These are phyloP conservation scores for Pythium brachiatum DNA, from an alignment of 352 stramenopile genomes.

Conservation along the genomic window DNA sequence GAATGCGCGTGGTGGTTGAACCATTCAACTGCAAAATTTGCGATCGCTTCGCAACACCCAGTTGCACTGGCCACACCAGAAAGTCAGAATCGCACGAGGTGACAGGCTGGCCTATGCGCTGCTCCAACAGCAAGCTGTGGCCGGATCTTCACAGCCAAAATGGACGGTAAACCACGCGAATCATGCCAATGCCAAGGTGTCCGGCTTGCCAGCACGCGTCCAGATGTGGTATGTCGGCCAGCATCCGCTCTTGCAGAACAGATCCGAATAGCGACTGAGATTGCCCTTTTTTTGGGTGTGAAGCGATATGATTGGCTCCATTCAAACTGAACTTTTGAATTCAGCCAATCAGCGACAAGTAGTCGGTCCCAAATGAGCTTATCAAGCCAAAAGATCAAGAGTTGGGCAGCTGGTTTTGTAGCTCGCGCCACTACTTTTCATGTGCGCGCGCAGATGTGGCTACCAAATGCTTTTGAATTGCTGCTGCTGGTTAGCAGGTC, in stretches of 20 bases:
- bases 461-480: constrained; percentile 10
- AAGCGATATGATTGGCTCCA: constrained; percentile 17
- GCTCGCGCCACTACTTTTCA: constrained; percentile 14
- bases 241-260: constrained; percentile 19
- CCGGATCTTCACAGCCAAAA: neutral
- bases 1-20: neutral
- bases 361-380: constrained; percentile 11
- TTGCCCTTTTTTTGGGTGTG: neutral
- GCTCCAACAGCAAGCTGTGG: neutral
- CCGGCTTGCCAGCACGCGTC: neutral
- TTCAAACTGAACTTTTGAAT: neutral
- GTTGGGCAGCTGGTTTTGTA: constrained; percentile 14
- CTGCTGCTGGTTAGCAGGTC: constrained; percentile 9
- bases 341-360: constrained; percentile 13
- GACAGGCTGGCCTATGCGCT: neutral
- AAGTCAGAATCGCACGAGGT: neutral
- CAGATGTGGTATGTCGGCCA: constrained; percentile 15
- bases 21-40: neutral
- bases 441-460: constrained; percentile 8
- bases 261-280: constrained; percentile 15
- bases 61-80: constrained; percentile 4
- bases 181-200: neutral
- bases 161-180: neutral
- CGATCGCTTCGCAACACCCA: neutral
- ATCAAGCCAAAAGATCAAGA: neutral